Evolutionary conservation across 2,329 filamentous ascomycete species (phyloP).

Genomic region (Chaetomiaceae sp.): DNA sequence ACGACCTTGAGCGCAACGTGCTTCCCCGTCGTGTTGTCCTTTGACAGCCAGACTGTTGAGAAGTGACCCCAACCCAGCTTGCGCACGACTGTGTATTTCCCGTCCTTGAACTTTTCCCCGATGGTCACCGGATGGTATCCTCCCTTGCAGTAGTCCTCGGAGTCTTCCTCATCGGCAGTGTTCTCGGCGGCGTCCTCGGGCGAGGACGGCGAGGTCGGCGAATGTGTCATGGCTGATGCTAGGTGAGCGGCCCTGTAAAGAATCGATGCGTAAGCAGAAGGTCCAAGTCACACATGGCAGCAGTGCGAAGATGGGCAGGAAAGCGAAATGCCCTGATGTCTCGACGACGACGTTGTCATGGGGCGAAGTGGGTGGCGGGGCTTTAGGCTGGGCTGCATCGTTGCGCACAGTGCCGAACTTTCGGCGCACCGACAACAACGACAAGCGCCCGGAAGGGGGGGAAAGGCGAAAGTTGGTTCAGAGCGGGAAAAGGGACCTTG

Average conservation of each 20-base stretch:
- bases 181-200: conserved; percentile 83
- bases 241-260: conserved; percentile 50
- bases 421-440: conserved; percentile 16
- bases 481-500: conserved; percentile 25
- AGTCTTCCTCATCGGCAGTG: conserved; percentile 96
- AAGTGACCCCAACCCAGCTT: conserved; percentile 99
- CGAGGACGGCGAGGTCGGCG: conserved; percentile 71
- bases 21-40: conserved; percentile 83
- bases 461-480: conserved; percentile 6
- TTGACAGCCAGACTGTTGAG: conserved; percentile 84
- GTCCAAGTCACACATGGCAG: conserved; percentile 14
- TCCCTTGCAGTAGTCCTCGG: conserved; percentile 98
- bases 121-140: conserved; percentile 94
- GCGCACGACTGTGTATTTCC: conserved; percentile 91
- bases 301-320: background rate
- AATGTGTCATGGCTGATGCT: conserved; percentile 59
- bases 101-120: conserved; percentile 96
- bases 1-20: conserved; percentile 98
- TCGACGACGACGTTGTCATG: background rate
- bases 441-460: background rate
- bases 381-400: conserved; percentile 9
- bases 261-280: conserved; percentile 29
- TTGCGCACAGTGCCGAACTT: conserved; percentile 26
- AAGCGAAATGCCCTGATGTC: conserved; percentile 7
- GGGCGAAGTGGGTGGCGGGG: conserved; percentile 22